Conservation (phyloP, 2,329 filamentous ascomycete genomes). For the Venturia effusa region DNA sequence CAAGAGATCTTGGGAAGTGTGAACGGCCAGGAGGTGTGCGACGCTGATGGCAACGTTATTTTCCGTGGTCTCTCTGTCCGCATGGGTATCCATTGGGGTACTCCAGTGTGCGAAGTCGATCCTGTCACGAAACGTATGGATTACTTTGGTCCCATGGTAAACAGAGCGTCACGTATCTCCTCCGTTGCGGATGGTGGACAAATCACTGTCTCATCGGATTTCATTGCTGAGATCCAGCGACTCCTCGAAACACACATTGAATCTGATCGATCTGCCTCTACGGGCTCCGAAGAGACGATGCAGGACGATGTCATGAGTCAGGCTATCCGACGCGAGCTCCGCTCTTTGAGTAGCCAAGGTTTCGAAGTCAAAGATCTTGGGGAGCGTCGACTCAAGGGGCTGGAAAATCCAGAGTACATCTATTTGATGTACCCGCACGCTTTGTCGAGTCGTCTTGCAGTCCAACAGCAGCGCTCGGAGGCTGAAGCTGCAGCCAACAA, state of each 20-base stretch:
- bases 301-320: slow-evolving; percentile 65
- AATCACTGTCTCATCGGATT: slow-evolving; percentile 93
- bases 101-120: slow-evolving; percentile 88
- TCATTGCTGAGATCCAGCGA: slow-evolving; percentile 89
- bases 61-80: slow-evolving; percentile 90
- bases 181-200: slow-evolving; percentile 92
- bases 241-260: slow-evolving; percentile 86
- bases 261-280: slow-evolving; percentile 58
- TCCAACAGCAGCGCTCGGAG: slow-evolving; percentile 47
- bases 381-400: slow-evolving; percentile 87
- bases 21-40: slow-evolving; percentile 70
- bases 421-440: slow-evolving; percentile 92
- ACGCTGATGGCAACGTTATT: slow-evolving; percentile 78
- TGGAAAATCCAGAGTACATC: slow-evolving; percentile 93
- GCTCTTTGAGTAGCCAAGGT: slow-evolving; percentile 77
- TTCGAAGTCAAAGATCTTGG: slow-evolving; percentile 97
- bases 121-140: slow-evolving; percentile 98
- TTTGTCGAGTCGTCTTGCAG: slow-evolving; percentile 66
- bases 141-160: slow-evolving; percentile 99
- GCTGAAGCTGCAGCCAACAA: slow-evolving; percentile 32
- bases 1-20: slow-evolving; percentile 81
- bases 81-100: slow-evolving; percentile 96
- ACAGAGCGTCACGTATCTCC: slow-evolving; percentile 88
- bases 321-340: slow-evolving; percentile 76
- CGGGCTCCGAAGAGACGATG: slow-evolving; percentile 61